Evolutionary conservation across 2,329 filamentous ascomycete genomes (phyloP).

Genomic region (Dactylella cylindrospora): DNA sequence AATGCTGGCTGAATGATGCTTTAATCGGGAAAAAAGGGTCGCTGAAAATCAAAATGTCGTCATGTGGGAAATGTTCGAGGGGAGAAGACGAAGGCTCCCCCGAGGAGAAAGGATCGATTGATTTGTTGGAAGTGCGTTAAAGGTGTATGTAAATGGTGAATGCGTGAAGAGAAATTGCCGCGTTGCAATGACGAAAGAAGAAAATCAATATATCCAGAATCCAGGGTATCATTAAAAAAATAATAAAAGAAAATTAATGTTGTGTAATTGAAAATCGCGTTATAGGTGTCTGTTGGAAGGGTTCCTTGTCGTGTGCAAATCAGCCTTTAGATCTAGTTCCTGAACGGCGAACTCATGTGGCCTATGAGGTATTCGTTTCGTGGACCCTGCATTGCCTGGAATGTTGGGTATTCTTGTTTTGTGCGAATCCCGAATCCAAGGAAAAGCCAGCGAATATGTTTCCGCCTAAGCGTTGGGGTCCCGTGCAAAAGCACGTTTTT

Average conservation of each 20-base stretch:
- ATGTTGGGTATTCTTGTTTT: constrained; percentile 8
- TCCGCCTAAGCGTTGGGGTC: no score
- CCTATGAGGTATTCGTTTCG: constrained; percentile 19
- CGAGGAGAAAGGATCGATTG: background rate
- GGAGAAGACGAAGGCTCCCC: background rate
- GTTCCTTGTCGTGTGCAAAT: constrained; percentile 32
- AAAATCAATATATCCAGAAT: constrained; percentile 18
- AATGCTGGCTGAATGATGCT: constrained; percentile 3
- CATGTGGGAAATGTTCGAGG: constrained; percentile 1
- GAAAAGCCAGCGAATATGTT: background rate
- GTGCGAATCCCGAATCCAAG: constrained; percentile 22
- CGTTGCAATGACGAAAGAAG: constrained; percentile 40
- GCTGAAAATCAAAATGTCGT: constrained; percentile 39
- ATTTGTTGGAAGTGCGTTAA: constrained; percentile 9
- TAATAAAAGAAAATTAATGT: constrained; percentile 39
- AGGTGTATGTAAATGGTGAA: constrained; percentile 20
- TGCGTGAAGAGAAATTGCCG: constrained; percentile 14
- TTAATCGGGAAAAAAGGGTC: constrained; percentile 11
- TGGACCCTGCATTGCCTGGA: constrained; percentile 32
- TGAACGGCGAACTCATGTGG: constrained; percentile 31
- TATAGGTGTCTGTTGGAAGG: constrained; percentile 23
- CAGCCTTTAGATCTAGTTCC: constrained; percentile 1
- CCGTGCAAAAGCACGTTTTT: no score
- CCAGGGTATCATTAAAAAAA: constrained; percentile 37
- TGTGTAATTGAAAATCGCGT: constrained; percentile 43